phyloP scores from a whole-genome alignment of 1,139 yeast genomes.

The Pichia sp. region DNA sequence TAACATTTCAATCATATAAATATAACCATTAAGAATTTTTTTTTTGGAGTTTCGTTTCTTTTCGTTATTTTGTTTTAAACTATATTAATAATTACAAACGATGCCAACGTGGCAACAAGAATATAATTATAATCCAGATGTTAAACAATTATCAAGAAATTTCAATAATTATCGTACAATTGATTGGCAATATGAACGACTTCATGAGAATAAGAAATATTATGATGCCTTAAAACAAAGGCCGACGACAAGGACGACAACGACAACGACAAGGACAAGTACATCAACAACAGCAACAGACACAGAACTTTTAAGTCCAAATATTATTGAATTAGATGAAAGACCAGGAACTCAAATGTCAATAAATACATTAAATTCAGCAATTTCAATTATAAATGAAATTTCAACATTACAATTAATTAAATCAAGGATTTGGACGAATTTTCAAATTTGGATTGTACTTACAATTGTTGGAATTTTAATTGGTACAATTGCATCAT shows the following conservation, averaged over 20 bases:
- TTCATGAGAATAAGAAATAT: slow-evolving; percentile 44
- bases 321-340: too few relatives aligned
- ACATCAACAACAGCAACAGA: neutral
- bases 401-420: slow-evolving; percentile 11
- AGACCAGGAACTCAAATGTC: slow-evolving; percentile 1
- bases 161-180: slow-evolving; percentile 62
- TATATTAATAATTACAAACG: neutral
- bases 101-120: slow-evolving; percentile 12
- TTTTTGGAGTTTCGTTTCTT: too few relatives aligned
- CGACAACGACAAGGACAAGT: too few relatives aligned
- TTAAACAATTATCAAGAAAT: slow-evolving; percentile 26
- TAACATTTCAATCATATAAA: too few relatives aligned
- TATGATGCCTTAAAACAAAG: slow-evolving; percentile 21
- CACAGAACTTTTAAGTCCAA: too few relatives aligned
- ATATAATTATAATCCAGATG: slow-evolving; percentile 8
- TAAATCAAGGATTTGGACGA: slow-evolving; percentile 30
- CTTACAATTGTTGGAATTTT: slow-evolving; percentile 66
- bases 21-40: too few relatives aligned
- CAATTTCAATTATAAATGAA: slow-evolving; percentile 1
- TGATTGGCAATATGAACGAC: slow-evolving; percentile 82
- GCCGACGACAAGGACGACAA: too few relatives aligned
- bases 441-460: slow-evolving; percentile 67
- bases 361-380: slow-evolving; percentile 2
- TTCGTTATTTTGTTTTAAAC: too few relatives aligned
- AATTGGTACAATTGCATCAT: slow-evolving; percentile 80